phyloP scores from a whole-genome alignment of 2,329 filamentous ascomycete genomes.

The Botryosphaeria agaves region DNA sequence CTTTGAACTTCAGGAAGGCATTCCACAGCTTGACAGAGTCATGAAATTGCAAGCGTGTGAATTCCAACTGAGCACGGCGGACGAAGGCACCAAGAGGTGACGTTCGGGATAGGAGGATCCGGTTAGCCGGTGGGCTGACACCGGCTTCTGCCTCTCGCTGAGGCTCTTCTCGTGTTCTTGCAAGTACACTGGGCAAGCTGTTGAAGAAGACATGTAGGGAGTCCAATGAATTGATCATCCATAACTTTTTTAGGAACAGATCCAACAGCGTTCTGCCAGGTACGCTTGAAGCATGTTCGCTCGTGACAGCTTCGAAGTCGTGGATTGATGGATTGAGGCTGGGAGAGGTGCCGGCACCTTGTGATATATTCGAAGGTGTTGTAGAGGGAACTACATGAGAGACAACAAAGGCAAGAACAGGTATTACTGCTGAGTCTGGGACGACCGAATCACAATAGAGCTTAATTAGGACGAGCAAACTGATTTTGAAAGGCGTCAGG shows the following conservation, averaged over 20 bases:
- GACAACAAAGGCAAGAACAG: slow-evolving; percentile 64
- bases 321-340: slow-evolving; percentile 15
- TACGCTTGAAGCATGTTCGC: slow-evolving; percentile 30
- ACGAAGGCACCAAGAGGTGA: slow-evolving; percentile 74
- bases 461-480: slow-evolving; percentile 62
- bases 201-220: slow-evolving; percentile 63
- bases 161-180: slow-evolving; percentile 43
- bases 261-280: slow-evolving; percentile 81
- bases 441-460: slow-evolving; percentile 61
- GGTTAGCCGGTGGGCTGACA: slow-evolving; percentile 29
- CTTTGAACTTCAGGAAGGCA: slow-evolving; percentile 62
- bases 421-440: slow-evolving; percentile 51
- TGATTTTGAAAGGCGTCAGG: slow-evolving; percentile 77
- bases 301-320: slow-evolving; percentile 30
- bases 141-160: slow-evolving; percentile 34
- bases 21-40: slow-evolving; percentile 68
- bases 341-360: slow-evolving; percentile 10
- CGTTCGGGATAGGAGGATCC: slow-evolving; percentile 48
- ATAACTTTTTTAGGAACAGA: slow-evolving; percentile 61
- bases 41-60: slow-evolving; percentile 61
- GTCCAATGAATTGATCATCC: slow-evolving; percentile 70
- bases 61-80: slow-evolving; percentile 61
- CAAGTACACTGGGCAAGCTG: slow-evolving; percentile 37
- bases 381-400: slow-evolving; percentile 39
- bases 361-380: slow-evolving; percentile 6